Conservation (phyloP, 495 filamentous ascomycete species). For the Aspergillus ellipticus region DNA sequence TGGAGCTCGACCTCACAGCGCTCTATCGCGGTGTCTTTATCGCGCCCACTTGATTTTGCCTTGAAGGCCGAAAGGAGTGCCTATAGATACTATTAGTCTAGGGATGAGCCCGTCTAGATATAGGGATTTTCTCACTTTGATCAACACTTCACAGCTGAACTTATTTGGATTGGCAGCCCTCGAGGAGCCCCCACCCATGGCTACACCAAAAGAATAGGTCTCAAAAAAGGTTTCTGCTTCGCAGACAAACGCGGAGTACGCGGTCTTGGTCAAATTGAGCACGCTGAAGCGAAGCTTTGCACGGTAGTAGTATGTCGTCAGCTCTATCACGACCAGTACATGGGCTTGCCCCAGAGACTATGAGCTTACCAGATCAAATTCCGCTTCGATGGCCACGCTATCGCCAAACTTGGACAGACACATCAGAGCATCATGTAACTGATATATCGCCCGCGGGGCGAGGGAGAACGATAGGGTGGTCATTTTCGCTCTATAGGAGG, state of each 20-base stretch:
- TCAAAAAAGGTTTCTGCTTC: conserved; percentile 76
- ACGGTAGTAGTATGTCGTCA: conserved; percentile 2
- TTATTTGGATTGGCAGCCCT: conserved; percentile 39
- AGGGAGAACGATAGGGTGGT: conserved; percentile 75
- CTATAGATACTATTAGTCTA: conserved; percentile 29
- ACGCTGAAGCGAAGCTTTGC: conserved; percentile 72
- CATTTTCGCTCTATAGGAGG: conserved; percentile 40
- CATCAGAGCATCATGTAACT: conserved; percentile 76
- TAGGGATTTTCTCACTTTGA: conserved; percentile 43
- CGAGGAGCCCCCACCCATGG: conserved; percentile 6
- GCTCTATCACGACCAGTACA: background rate
- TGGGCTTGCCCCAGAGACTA: background rate
- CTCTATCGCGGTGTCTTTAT: conserved; percentile 77
- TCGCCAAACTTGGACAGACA: conserved; percentile 94
- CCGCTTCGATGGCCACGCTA: conserved; percentile 79
- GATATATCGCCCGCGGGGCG: conserved; percentile 65
- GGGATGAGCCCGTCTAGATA: background rate
- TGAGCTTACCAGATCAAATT: conserved; percentile 59
- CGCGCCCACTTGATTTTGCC: conserved; percentile 56
- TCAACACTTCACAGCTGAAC: conserved; percentile 71
- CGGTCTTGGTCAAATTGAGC: conserved; percentile 89
- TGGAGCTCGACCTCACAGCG: conserved; percentile 81
- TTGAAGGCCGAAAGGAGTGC: conserved; percentile 75
- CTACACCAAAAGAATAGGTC: conserved; percentile 50
- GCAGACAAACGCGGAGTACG: conserved; percentile 79